Evolutionary conservation across 2,329 filamentous ascomycete genomes (phyloP).

Genomic region (Penicillium sclerotigenum): DNA sequence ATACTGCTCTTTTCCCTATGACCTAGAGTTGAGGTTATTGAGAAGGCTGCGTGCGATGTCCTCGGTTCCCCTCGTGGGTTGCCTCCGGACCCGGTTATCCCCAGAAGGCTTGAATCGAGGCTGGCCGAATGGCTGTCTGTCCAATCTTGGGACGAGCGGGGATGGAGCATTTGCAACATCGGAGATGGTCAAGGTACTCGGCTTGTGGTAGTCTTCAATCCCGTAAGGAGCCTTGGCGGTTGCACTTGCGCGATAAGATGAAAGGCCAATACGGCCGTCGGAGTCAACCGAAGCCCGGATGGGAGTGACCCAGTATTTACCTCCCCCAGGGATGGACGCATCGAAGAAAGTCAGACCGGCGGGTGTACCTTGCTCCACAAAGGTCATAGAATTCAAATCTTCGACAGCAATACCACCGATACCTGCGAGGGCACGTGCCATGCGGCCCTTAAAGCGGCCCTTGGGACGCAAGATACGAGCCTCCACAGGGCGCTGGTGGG

Average conservation of each 20-base stretch:
- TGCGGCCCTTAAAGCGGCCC: constrained; percentile 33
- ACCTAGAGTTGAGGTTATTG: constrained; percentile 27
- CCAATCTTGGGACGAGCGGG: constrained; percentile 32
- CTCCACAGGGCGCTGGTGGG: constrained; percentile 50
- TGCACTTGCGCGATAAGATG: constrained; percentile 33
- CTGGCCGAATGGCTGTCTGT: constrained; percentile 20
- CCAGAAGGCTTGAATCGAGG: constrained; percentile 15
- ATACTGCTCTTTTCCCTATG: constrained; percentile 2
- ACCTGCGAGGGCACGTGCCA: constrained; percentile 37
- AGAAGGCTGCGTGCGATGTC: constrained; percentile 34
- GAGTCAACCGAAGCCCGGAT: constrained; percentile 47
- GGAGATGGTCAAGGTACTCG: constrained; percentile 26
- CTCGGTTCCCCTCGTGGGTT: constrained; percentile 22
- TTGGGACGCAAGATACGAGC: constrained; percentile 57
- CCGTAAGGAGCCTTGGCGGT: constrained; percentile 36
- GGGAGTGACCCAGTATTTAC: constrained; percentile 53
- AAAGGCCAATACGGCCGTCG: constrained; percentile 44
- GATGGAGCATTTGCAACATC: constrained; percentile 25
- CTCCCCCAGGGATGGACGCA: constrained; percentile 48
- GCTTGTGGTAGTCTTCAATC: constrained; percentile 35
- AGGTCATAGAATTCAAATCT: constrained; percentile 36
- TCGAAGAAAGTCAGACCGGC: constrained; percentile 46
- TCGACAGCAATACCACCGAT: constrained; percentile 44
- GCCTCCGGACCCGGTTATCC: background rate
- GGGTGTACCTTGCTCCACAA: constrained; percentile 34